Base-by-base conservation (phyloP, 2,329 filamentous ascomycete genomes). In the Hypoxylon sp. region DNA sequence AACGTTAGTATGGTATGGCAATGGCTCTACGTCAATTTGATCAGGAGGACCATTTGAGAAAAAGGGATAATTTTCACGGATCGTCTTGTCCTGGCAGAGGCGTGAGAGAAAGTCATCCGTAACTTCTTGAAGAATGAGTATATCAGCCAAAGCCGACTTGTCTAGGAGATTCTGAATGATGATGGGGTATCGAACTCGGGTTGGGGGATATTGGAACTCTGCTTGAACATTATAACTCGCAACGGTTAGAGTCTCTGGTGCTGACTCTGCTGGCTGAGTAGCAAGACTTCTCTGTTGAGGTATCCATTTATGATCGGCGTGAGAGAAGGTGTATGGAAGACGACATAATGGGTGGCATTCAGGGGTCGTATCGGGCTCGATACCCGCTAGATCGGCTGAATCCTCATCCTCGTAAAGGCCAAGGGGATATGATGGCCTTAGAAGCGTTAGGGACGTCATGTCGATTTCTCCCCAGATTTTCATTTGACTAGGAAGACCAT, bases 51-150 rank as follows among this genome's bases (percentile, higher is more conserved):
- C 87, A 73, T 90, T 85, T 1, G 87, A 88, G n/a, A 80, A 78
- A 73, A 85, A 91, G 1, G 84, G 82, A 69, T 90, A 91, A 1
- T 76, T 78, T 10, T 77, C 70, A 29, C 82, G 81, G 24, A 91
- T 80, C 1, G 78, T 72, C 1, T 78, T 65, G 60, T 87, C 76
- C 2, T 75, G 72, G 1, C 91, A 83, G 0, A 92, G 79, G 63
- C 83, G 84, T 0, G 83, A 81, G 0, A 92, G 82, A 66, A 91
- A 90, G 44, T 87, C 83, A 67, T 91, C 89, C 0, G 88, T 90
- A 1, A 91, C 86, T 78, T 91, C 90, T 74, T 92, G 85, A 4
- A 92, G 81, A 2, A 87, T 79, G 8, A 87, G 70, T 2, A 87
- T 77, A 62, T 88, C 85, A 6, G 86, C 80, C 0, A 73, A 64